These are phyloP conservation scores for Dalbergia cultrata DNA, from an alignment of 306 rosid genomes.

Conservation along the genomic window DNA sequence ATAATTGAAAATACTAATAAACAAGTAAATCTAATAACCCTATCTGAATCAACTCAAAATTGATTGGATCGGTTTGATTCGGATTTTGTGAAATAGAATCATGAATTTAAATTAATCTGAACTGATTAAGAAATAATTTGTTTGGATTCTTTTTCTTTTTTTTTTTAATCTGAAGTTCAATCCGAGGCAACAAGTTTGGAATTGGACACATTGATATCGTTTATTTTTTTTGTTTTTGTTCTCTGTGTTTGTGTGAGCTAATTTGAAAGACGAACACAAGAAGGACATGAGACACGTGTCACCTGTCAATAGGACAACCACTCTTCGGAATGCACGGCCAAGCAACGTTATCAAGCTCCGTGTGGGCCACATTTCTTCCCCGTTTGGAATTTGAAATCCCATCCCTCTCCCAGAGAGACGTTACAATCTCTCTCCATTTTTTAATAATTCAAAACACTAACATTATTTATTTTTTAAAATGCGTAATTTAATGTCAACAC, in stretches of 20 bases:
- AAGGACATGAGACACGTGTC: slow-evolving; percentile 20
- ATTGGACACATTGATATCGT: too few relatives aligned
- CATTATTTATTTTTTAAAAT: slow-evolving; percentile 39
- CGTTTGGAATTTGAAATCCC: slow-evolving; percentile 81
- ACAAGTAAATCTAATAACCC: too few relatives aligned
- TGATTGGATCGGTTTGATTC: too few relatives aligned
- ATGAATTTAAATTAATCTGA: too few relatives aligned
- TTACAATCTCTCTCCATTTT: slow-evolving; percentile 57
- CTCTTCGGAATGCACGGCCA: not conserved
- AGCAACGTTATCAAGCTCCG: slow-evolving; percentile 51
- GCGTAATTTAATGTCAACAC: not conserved
- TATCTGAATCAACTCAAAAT: too few relatives aligned
- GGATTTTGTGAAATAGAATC: too few relatives aligned
- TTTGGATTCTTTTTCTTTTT: too few relatives aligned
- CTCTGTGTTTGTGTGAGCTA: not conserved
- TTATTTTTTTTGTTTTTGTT: not conserved
- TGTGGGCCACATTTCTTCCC: slow-evolving; percentile 40
- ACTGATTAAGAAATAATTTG: too few relatives aligned
- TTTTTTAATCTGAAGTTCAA: too few relatives aligned
- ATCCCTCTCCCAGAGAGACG: slow-evolving; percentile 80
- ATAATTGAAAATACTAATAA: too few relatives aligned
- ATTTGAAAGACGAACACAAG: slow-evolving; percentile 1
- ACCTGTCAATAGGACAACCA: not conserved
- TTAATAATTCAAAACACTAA: slow-evolving; percentile 26
- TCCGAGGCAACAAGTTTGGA: too few relatives aligned